Percentiles rank a stretch among this genome's conserved stretches.
Evolutionary conservation across 2,329 filamentous ascomycete genomes (phyloP).

Genomic region (Colletotrichum abscissum): DNA sequence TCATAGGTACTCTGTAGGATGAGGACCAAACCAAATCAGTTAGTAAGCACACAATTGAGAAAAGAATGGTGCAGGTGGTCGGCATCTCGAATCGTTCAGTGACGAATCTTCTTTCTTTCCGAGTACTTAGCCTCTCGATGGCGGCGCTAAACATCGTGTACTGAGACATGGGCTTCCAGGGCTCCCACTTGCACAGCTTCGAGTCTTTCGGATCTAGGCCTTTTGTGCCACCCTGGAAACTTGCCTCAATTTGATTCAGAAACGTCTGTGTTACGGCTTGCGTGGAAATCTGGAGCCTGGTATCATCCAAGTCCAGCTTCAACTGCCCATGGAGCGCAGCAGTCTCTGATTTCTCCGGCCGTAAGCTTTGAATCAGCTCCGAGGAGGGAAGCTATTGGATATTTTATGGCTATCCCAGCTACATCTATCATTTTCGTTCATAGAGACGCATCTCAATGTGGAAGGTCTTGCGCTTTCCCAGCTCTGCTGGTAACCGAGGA

Average conservation of each 20-base stretch:
- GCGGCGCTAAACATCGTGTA: neutral
- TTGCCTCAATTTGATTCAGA: neutral
- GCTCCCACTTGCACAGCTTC: neutral
- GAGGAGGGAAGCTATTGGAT: neutral
- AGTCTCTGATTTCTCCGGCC: neutral
- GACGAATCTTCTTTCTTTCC: neutral
- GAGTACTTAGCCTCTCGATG: neutral
- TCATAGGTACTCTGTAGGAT: too few species aligned
- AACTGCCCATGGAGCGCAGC: neutral
- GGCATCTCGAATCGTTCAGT: neutral
- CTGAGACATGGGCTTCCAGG: neutral
- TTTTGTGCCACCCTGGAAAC: neutral
- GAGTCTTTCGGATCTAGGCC: neutral
- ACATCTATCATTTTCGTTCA: neutral
- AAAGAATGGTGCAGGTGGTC: too few species aligned
- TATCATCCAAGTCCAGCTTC: neutral
- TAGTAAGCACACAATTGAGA: neutral
- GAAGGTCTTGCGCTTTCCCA: neutral
- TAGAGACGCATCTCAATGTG: neutral
- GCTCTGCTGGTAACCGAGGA: neutral
- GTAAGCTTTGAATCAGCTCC: neutral
- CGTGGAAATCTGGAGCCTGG: neutral
- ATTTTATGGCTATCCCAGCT: neutral
- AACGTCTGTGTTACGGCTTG: neutral
- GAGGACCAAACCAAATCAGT: too few species aligned